phyloP scores from a whole-genome alignment of 73 alveolate genomes.

The Uronychia setigera region DNA sequence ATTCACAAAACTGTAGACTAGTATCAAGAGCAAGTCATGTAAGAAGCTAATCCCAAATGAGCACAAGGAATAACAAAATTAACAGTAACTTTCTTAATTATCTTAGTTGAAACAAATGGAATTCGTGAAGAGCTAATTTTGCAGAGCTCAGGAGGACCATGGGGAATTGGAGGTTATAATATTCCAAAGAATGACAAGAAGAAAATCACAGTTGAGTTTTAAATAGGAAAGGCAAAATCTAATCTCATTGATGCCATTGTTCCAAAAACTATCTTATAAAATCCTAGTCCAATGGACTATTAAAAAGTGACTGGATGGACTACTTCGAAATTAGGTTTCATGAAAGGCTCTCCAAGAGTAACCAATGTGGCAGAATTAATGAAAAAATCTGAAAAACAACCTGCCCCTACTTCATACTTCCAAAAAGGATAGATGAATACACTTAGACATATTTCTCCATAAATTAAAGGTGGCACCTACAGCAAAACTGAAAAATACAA shows the following conservation, averaged over 20 bases:
- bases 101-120: background rate
- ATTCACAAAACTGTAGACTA: too few species aligned
- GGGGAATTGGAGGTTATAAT: background rate
- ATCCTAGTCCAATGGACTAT: background rate
- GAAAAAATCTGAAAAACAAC: background rate
- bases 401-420: background rate
- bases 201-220: background rate
- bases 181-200: background rate
- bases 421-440: background rate
- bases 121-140: too few species aligned
- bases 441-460: background rate
- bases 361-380: background rate
- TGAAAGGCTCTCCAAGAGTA: background rate
- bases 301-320: background rate
- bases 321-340: background rate
- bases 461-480: background rate
- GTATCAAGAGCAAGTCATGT: too few species aligned
- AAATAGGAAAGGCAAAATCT: background rate
- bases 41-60: background rate
- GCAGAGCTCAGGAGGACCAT: background rate
- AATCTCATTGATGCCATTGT: background rate
- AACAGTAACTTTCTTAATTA: background rate
- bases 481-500: background rate
- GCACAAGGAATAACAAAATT: background rate
- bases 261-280: background rate